Evolutionary conservation across 1,284 basidiomycete species (phyloP), one percentile per base, ranked within the genome.

Genomic region (Naganishia cerealis): DNA sequence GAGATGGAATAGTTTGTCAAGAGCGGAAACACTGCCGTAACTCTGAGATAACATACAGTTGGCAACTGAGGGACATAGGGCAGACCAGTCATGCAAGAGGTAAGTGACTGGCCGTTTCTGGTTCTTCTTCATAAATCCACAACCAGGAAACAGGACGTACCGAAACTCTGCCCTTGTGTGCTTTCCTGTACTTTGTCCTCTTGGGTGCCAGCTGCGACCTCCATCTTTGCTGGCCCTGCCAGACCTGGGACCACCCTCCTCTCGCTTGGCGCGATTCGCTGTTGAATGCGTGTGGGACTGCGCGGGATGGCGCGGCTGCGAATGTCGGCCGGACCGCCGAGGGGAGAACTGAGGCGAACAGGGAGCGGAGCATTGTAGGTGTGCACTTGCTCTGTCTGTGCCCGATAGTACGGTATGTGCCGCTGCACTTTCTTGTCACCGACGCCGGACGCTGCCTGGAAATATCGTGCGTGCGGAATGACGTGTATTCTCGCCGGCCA

Each of bases 91-190:
- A 50, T 43, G 10, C 42, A 24, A 29, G 21, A 4, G 21, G 38
- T 57, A 13, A 40, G 21, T 13, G 16, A 18, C n/a, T 33, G 24
- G 10, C 39, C 33, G 40, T 18, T 48, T 24, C 36, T 53, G 24
- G 43, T 24, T n/a, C 16, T 26, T 24, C n/a, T 24, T 21, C n/a
- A n/a, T 24, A 24, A 36, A 42, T n/a, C 52, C 39, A 16, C 21
- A 54, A 12, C 16, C 40, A 16, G 29, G 33, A 40, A 26, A 42
- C 52, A 39, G 80, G 87, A 7, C 90, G 89, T 58, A 94, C 87
- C 9, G 89, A 89, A 43, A 94, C 85, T 58, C 88, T 85, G 67
- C 92, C 92, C 79, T 96, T 96, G 81, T 94, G 91, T 40, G 90
- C 85, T 79, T 91, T 93, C 74, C 90, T 83, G 78, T 90, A 89